Evolutionary conservation across 495 filamentous ascomycete species (phyloP).

Genomic region (Cenococcum geophilum): DNA sequence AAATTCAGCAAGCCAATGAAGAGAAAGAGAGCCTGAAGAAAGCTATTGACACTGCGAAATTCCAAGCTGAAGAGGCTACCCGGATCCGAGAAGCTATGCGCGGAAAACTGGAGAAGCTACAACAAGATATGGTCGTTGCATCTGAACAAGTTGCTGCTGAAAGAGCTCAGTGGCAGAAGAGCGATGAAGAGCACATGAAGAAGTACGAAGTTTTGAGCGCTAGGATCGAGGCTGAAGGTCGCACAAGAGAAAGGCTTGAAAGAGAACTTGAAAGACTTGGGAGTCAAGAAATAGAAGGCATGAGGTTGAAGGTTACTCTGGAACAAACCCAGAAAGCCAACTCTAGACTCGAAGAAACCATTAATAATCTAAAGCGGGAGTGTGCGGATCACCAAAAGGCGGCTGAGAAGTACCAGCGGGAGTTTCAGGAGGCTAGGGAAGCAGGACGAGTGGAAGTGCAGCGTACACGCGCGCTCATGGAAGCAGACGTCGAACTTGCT

Average conservation of each 20-base stretch:
- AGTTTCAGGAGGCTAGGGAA: slow-evolving; percentile 76
- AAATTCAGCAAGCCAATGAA: slow-evolving; percentile 48
- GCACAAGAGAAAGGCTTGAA: slow-evolving; percentile 72
- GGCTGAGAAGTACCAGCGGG: slow-evolving; percentile 67
- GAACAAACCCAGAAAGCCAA: slow-evolving; percentile 53
- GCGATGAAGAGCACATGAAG: slow-evolving; percentile 65
- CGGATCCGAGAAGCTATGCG: slow-evolving; percentile 70
- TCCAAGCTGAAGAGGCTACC: slow-evolving; percentile 79
- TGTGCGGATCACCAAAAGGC: slow-evolving; percentile 56
- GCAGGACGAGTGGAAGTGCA: slow-evolving; percentile 69
- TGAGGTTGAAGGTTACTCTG: slow-evolving; percentile 47
- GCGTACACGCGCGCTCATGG: slow-evolving; percentile 67
- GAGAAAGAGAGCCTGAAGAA: slow-evolving; percentile 52
- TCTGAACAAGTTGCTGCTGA: slow-evolving; percentile 71
- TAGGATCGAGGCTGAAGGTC: slow-evolving; percentile 66
- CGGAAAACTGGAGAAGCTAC: slow-evolving; percentile 70
- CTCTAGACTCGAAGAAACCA: slow-evolving; percentile 55
- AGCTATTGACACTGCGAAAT: slow-evolving; percentile 59
- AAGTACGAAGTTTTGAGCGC: slow-evolving; percentile 74
- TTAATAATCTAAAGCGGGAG: slow-evolving; percentile 61
- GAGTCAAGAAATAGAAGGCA: slow-evolving; percentile 64
- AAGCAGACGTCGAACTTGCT: slow-evolving; percentile 71
- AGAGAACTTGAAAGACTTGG: slow-evolving; percentile 70
- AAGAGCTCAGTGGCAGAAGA: slow-evolving; percentile 65
- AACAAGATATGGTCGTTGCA: slow-evolving; percentile 76